Percentiles rank a stretch among this genome's conserved stretches.
Evolutionary conservation across 2,329 filamentous ascomycete genomes (phyloP).

Genomic region (Pseudogymnoascus verrucosus): DNA sequence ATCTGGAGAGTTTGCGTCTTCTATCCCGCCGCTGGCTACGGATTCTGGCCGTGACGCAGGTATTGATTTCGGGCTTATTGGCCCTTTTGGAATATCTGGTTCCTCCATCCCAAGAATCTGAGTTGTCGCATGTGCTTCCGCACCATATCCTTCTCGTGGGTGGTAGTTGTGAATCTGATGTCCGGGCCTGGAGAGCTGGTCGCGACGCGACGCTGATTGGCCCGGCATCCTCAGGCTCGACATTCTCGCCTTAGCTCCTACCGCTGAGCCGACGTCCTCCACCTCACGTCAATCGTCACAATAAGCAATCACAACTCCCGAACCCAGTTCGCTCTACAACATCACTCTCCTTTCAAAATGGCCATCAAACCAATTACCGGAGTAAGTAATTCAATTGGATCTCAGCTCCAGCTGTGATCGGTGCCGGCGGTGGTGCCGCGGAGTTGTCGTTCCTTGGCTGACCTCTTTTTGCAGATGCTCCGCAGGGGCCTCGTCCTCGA

Average conservation of each 20-base stretch:
- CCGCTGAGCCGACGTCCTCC: conserved; percentile 9
- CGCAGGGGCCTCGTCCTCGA: conserved; percentile 50
- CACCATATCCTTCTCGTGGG: neutral
- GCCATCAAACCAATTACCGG: conserved; percentile 31
- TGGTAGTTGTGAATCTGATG: neutral
- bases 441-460: conserved; percentile 19
- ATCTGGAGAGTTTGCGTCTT: neutral
- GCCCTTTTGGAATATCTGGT: neutral
- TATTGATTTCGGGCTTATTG: neutral
- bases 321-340: conserved; percentile 7
- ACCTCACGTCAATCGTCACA: conserved; percentile 20
- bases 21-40: neutral
- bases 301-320: conserved; percentile 20
- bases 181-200: neutral
- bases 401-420: neutral
- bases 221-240: conserved; percentile 7
- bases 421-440: neutral
- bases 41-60: neutral
- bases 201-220: conserved; percentile 12
- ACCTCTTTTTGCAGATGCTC: conserved; percentile 42
- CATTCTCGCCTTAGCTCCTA: conserved; percentile 8
- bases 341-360: conserved; percentile 21
- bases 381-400: conserved; percentile 21
- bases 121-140: neutral
- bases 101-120: neutral